Evolutionary conservation across 1,139 yeast genomes (phyloP), one percentile per base, ranked within the genome.

Genomic region (Pichia sp.): DNA sequence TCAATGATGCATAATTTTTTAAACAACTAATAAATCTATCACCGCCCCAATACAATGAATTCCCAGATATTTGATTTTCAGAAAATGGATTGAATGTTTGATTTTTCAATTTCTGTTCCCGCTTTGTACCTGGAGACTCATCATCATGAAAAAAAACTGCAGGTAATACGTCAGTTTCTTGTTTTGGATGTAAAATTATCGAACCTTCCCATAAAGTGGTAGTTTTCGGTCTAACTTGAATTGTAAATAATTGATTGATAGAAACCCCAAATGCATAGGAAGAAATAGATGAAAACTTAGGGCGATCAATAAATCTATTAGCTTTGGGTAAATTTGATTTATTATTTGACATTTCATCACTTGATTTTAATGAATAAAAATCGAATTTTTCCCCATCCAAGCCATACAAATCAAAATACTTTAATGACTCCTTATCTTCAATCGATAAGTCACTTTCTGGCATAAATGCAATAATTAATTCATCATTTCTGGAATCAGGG

Each of bases 181-280:
- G 87, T 49, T 79, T 83, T 56, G 80, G 78, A 67, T 89, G 85
- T 46, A 91, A 70, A 2, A 89, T 73, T 22, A 91, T 71, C 0
- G 96, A 87, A 0, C 99, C 99, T 70, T 80, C 80, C 96, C 97
- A 93, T 1, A 96, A 95, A 27, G 77, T 71, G 1, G 90, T 81
- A 2, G 98, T 96, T 36, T 62, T 64, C 7, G 83, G 84, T 53
- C 97, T 76, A 13, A 86, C 78, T 66, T 91, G 96, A 46, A 93
- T 74, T 30, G 96, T 86, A 66, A 83, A 91, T 5, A 93, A 67
- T 54, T 75, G 80, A 29, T 79, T 69, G 13, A 89, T 67, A 0
- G 84, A 76, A 28, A 83, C 66, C 19, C 83, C 77, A 67, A 87
- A 87, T 14, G 88, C 80, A 67, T 80, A 87, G 0, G 86, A 79